phyloP scores from a whole-genome alignment of 345 rosid species.

The Ricinus communis region DNA sequence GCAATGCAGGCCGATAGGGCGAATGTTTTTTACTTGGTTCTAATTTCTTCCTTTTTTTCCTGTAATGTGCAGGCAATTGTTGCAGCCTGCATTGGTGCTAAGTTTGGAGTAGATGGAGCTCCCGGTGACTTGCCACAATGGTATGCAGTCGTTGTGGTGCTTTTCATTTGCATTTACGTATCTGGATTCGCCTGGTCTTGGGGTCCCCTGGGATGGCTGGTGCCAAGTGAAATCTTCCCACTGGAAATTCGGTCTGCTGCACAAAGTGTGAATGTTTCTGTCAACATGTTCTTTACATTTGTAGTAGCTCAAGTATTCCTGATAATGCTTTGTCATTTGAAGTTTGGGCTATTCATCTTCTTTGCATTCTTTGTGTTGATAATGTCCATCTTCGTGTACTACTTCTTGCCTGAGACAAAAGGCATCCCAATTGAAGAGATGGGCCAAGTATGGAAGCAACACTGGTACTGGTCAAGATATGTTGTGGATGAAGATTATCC shows the following conservation, averaged over 20 bases:
- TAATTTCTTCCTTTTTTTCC: background rate
- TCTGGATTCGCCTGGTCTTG: conserved; percentile 94
- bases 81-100: conserved; percentile 76
- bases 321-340: conserved; percentile 76
- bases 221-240: conserved; percentile 92
- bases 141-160: conserved; percentile 80
- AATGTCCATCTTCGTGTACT: conserved; percentile 54
- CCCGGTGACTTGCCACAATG: conserved; percentile 73
- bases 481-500: conserved; percentile 33
- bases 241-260: conserved; percentile 88
- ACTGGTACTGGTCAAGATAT: conserved; percentile 66
- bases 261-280: conserved; percentile 80
- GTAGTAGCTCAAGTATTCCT: conserved; percentile 70
- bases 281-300: conserved; percentile 90
- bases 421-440: conserved; percentile 74
- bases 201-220: conserved; percentile 96
- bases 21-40: too few relatives aligned
- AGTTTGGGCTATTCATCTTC: conserved; percentile 68
- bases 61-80: conserved; percentile 41
- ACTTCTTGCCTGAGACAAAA: conserved; percentile 70
- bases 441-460: conserved; percentile 56
- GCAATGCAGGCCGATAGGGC: too few relatives aligned
- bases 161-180: conserved; percentile 79
- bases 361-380: conserved; percentile 59
- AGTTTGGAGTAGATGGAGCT: conserved; percentile 62